Evolutionary conservation across 805 yeast species (phyloP).

Genomic region (Lipomyces yamanashiensis): DNA sequence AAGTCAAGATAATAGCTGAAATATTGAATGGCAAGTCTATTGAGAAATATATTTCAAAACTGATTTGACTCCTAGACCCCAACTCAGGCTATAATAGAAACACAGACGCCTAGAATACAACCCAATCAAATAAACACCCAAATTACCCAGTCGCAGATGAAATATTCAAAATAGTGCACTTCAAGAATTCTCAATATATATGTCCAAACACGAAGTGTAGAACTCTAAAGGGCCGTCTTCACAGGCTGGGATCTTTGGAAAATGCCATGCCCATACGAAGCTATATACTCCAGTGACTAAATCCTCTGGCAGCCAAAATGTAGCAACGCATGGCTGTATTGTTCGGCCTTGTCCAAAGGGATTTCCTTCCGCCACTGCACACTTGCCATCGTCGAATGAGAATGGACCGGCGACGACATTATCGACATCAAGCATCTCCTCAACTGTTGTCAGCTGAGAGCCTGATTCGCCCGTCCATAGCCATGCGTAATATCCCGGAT

Average conservation of each 20-base stretch:
- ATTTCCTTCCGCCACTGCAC: conserved; percentile 31
- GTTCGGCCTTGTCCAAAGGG: conserved; percentile 21
- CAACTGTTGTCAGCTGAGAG: conserved; percentile 30
- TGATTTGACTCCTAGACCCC: no score
- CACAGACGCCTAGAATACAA: background rate
- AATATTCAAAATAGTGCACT: background rate
- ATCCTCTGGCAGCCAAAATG: conserved; percentile 28
- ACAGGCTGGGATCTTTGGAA: conserved; percentile 36
- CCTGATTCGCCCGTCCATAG: conserved; percentile 31
- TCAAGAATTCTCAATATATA: conserved; percentile 13
- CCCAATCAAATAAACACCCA: background rate
- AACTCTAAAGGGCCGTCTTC: conserved; percentile 30
- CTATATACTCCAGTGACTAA: conserved; percentile 29
- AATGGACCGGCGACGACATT: conserved; percentile 36
- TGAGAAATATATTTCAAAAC: no score
- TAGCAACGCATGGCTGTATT: conserved; percentile 28
- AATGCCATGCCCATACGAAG: conserved; percentile 39
- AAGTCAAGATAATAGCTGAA: no score
- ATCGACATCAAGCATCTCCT: conserved; percentile 22
- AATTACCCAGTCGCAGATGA: background rate
- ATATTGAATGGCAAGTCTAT: no score
- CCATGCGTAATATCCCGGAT: conserved; percentile 37
- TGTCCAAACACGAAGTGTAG: conserved; percentile 37
- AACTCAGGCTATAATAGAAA: no score
- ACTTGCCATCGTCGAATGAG: conserved; percentile 36